These are phyloP conservation scores for Metschnikowia henanensis DNA, from an alignment of 805 yeast genomes.

Conservation along the genomic window DNA sequence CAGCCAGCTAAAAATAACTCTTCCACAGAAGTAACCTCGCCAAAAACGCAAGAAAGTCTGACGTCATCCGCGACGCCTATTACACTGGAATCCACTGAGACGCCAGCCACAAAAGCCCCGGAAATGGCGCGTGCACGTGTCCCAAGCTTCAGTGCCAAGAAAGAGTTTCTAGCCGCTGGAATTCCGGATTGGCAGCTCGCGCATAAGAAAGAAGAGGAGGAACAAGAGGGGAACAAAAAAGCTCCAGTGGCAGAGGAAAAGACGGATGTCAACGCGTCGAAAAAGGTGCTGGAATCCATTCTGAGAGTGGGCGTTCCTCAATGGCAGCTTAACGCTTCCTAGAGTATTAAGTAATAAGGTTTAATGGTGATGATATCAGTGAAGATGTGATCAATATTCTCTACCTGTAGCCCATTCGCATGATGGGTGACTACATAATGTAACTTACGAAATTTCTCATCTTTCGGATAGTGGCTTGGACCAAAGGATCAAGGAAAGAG, in stretches of 20 bases:
- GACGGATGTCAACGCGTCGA: slow-evolving; percentile 13
- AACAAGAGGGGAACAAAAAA: no score
- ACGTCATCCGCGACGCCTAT: slow-evolving; percentile 1
- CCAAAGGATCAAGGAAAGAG: no score
- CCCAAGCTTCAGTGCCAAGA: slow-evolving; percentile 1
- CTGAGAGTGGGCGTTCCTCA: slow-evolving; percentile 43
- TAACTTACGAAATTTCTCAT: no score
- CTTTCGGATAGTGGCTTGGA: no score
- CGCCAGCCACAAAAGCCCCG: background rate
- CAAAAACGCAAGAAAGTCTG: slow-evolving; percentile 2
- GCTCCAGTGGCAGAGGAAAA: no score
- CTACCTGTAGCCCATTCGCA: no score
- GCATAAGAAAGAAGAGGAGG: slow-evolving; percentile 35
- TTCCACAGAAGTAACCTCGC: background rate
- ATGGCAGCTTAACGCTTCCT: slow-evolving; percentile 35
- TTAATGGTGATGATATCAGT: no score
- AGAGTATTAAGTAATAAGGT: no score
- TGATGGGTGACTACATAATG: no score
- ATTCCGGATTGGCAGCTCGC: slow-evolving; percentile 47
- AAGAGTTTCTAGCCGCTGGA: slow-evolving; percentile 37
- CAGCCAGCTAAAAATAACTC: background rate
- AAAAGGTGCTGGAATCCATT: slow-evolving; percentile 28
- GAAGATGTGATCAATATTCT: no score
- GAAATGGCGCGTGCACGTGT: slow-evolving; percentile 4
- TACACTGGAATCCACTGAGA: slow-evolving; percentile 3